Evolutionary conservation across 805 yeast genomes (phyloP).

Genomic region (Pichia membranifaciens): DNA sequence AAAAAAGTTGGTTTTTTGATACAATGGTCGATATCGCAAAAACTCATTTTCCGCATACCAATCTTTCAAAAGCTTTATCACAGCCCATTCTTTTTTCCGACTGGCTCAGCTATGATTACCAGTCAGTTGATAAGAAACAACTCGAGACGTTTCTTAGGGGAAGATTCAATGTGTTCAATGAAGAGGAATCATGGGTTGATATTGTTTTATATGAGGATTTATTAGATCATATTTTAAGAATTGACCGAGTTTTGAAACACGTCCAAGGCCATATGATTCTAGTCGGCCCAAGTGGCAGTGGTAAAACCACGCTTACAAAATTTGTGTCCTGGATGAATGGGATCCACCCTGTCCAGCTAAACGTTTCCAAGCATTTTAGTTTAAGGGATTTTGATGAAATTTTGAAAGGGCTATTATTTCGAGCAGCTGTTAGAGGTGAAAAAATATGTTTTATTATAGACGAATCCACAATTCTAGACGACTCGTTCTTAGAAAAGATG

Average conservation of each 20-base stretch:
- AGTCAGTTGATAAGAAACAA: conserved; percentile 44
- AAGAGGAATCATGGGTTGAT: conserved; percentile 63
- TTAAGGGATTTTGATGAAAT: conserved; percentile 63
- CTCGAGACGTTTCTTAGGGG: conserved; percentile 53
- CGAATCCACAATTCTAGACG: conserved; percentile 69
- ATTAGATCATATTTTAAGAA: conserved; percentile 66
- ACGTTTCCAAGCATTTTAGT: conserved; percentile 47
- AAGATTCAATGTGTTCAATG: conserved; percentile 64
- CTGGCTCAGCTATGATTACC: conserved; percentile 66
- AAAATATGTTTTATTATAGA: conserved; percentile 68
- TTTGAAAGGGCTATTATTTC: conserved; percentile 46
- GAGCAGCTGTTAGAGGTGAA: conserved; percentile 51
- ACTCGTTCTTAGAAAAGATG: conserved; percentile 84
- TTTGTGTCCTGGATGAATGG: conserved; percentile 95
- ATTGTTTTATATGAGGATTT: conserved; percentile 64
- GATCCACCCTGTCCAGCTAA: conserved; percentile 50
- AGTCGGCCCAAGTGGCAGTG: conserved; percentile 78
- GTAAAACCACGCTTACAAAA: conserved; percentile 66
- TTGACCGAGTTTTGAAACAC: conserved; percentile 77
- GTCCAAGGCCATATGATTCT: conserved; percentile 87
- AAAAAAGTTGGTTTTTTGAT: conserved; percentile 44
- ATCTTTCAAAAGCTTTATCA: conserved; percentile 30
- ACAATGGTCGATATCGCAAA: conserved; percentile 31
- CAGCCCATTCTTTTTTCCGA: conserved; percentile 62
- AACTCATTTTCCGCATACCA: conserved; percentile 42